A percentile compares a stretch with the other conserved stretches of the same genome.
These are phyloP conservation scores for Microdochium nivale DNA, from an alignment of 2,329 filamentous ascomycete species.

Conservation along the genomic window DNA sequence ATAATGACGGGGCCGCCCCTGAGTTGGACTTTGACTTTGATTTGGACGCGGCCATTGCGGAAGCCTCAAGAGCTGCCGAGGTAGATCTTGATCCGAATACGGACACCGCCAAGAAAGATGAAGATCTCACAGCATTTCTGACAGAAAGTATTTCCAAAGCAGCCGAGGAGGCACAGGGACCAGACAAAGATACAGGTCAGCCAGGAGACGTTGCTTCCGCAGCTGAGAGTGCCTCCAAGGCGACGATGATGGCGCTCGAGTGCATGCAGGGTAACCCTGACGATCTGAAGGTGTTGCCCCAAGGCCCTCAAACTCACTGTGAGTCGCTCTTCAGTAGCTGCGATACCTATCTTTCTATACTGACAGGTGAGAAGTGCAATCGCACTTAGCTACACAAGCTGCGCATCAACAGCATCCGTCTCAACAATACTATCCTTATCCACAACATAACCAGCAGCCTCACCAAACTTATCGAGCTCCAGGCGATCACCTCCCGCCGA, in stretches of 20 bases:
- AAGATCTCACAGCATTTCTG: constrained; percentile 20
- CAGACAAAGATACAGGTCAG: constrained; percentile 12
- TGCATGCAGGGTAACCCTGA: constrained; percentile 23
- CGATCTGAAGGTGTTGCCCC: constrained; percentile 19
- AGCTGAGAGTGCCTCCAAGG: constrained; percentile 21
- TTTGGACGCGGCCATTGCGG: constrained; percentile 21
- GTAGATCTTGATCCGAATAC: constrained; percentile 11
- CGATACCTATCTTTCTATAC: not conserved
- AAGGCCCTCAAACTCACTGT: constrained; percentile 9
- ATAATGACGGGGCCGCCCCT: constrained; percentile 9
- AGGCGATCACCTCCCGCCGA: constrained; percentile 38
- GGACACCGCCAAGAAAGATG: constrained; percentile 10
- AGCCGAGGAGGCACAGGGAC: constrained; percentile 17
- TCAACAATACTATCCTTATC: constrained; percentile 4
- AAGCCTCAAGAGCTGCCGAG: constrained; percentile 21
- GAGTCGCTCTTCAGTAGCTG: constrained; percentile 2
- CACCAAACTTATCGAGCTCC: constrained; percentile 14
- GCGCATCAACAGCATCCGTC: not conserved
- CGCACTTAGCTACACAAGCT: not conserved
- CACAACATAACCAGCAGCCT: constrained; percentile 16
- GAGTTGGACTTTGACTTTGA: constrained; percentile 17
- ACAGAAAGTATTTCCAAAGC: constrained; percentile 19
- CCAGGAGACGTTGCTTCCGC: constrained; percentile 19
- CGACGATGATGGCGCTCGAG: constrained; percentile 20
- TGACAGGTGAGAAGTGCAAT: not conserved